Evolutionary conservation across 2,329 filamentous ascomycete genomes (phyloP).

Genomic region (Aspergillus calidoustus): DNA sequence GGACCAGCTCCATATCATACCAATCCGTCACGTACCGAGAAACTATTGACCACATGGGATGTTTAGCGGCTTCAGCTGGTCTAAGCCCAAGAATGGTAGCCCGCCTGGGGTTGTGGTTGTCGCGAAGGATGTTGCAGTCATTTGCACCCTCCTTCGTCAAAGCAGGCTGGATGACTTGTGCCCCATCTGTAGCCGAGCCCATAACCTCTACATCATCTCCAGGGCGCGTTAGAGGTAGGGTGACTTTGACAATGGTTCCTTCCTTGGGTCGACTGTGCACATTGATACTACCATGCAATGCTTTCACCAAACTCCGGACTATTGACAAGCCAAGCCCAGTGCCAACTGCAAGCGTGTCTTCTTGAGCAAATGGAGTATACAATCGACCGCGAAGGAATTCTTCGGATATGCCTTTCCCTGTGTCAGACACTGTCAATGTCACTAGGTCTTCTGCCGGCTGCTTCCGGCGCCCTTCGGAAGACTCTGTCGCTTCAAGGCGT

Average conservation of each 20-base stretch:
- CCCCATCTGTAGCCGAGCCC: constrained; percentile 15
- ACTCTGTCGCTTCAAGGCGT: constrained; percentile 38
- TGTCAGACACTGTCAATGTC: constrained; percentile 61
- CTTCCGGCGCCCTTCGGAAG: constrained; percentile 35
- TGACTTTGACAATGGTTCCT: constrained; percentile 61
- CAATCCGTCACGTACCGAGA: constrained; percentile 41
- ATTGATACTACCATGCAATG: constrained; percentile 63
- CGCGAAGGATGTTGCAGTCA: constrained; percentile 31
- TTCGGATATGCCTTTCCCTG: constrained; percentile 67
- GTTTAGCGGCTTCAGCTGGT: constrained; percentile 21
- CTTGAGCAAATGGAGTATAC: constrained; percentile 64
- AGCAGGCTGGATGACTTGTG: background rate
- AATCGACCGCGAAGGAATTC: constrained; percentile 65
- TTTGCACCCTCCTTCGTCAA: constrained; percentile 27
- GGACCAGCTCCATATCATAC: constrained; percentile 42
- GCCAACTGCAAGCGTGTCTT: constrained; percentile 59
- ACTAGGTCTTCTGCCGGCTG: constrained; percentile 41
- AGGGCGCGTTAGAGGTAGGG: constrained; percentile 46
- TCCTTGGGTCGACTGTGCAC: constrained; percentile 58
- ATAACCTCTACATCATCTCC: constrained; percentile 24
- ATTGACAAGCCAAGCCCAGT: constrained; percentile 65
- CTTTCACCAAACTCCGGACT: constrained; percentile 64
- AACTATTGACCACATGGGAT: constrained; percentile 34
- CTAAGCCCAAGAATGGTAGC: constrained; percentile 37
- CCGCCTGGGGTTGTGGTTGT: constrained; percentile 28